Conservation (phyloP, 164 flowering plant species). For the Dillenia turbinata region DNA sequence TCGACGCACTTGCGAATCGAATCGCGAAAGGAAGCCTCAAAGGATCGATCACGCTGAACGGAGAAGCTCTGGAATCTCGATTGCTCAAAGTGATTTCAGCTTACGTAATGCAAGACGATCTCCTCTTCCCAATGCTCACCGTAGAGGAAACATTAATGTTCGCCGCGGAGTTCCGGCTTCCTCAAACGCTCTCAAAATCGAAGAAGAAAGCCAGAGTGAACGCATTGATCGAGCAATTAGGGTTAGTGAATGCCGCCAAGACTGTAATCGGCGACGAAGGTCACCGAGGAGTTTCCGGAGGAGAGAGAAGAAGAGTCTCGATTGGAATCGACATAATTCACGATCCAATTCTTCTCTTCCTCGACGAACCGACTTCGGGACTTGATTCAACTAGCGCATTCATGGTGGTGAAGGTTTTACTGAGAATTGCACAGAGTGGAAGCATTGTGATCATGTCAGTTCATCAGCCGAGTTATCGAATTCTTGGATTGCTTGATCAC, state of each 20-base stretch:
- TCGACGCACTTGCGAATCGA: conserved; percentile 46
- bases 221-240: conserved; percentile 57
- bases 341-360: conserved; percentile 56
- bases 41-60: conserved; percentile 36
- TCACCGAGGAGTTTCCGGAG: conserved; percentile 69
- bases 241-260: conserved; percentile 47
- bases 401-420: conserved; percentile 68
- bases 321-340: conserved; percentile 67
- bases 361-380: conserved; percentile 70
- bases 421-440: conserved; percentile 56
- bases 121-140: conserved; percentile 57
- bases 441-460: conserved; percentile 60
- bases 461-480: conserved; percentile 63
- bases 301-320: conserved; percentile 58
- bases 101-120: conserved; percentile 69
- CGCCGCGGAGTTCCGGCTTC: conserved; percentile 60
- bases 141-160: conserved; percentile 67
- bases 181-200: conserved; percentile 42
- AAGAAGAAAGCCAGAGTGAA: conserved; percentile 56
- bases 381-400: conserved; percentile 64
- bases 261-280: conserved; percentile 71
- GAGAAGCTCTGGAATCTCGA: conserved; percentile 36
- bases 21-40: conserved; percentile 32
- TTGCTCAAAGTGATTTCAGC: conserved; percentile 44
- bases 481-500: conserved; percentile 55